Conservation (phyloP, 2,329 filamentous ascomycete species). For the Bipolaris cookei region DNA sequence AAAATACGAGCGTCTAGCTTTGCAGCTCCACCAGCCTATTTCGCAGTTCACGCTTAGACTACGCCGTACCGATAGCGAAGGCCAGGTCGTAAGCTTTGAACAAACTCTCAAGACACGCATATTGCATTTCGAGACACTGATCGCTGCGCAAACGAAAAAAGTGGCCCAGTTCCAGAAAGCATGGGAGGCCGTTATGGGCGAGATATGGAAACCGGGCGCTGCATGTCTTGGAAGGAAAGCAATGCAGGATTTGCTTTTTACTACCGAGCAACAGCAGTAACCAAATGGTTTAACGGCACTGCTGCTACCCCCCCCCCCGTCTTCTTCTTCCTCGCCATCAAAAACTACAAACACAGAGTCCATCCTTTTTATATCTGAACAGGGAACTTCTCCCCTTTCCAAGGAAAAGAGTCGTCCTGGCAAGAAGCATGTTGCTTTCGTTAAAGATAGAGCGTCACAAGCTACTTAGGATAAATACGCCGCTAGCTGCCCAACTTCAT, state of each 20-base stretch:
- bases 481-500: background rate
- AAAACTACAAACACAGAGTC: constrained; percentile 12
- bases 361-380: constrained; percentile 29
- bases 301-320: background rate
- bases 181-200: constrained; percentile 37
- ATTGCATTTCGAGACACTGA: constrained; percentile 24
- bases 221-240: constrained; percentile 29
- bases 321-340: constrained; percentile 4
- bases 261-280: background rate
- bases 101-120: constrained; percentile 30
- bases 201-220: constrained; percentile 41
- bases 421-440: constrained; percentile 37
- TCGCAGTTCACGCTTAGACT: constrained; percentile 23
- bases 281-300: background rate
- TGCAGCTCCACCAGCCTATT: constrained; percentile 30
- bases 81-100: constrained; percentile 13
- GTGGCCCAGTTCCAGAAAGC: constrained; percentile 29
- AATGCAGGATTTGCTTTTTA: constrained; percentile 30
- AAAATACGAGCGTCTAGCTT: constrained; percentile 26
- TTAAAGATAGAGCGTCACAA: constrained; percentile 1
- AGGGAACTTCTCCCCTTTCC: constrained; percentile 7
- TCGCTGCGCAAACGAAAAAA: constrained; percentile 28
- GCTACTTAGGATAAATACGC: background rate
- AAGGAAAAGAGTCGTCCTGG: background rate
- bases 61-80: constrained; percentile 15